Conservation (phyloP, 2,329 filamentous ascomycete genomes). For the Penicillium sp. region DNA sequence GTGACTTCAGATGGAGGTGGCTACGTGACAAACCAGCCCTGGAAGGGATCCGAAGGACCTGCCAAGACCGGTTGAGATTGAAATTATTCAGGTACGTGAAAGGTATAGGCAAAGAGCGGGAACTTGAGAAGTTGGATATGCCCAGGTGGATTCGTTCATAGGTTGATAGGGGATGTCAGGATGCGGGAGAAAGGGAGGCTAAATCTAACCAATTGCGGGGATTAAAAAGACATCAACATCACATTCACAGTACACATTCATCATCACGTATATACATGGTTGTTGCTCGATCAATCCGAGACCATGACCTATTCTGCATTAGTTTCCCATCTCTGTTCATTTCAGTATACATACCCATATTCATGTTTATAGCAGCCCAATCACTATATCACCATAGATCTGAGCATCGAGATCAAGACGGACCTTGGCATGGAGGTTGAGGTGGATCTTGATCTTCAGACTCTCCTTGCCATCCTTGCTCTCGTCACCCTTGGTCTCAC, state of each 20-base stretch:
- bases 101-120: no score
- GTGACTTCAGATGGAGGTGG: not conserved
- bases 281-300: not conserved
- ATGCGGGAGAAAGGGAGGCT: not conserved
- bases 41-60: not conserved
- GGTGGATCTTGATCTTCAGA: conserved; percentile 23
- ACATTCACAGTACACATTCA: not conserved
- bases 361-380: conserved; percentile 19
- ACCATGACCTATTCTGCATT: not conserved
- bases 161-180: not conserved
- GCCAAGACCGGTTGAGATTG: not conserved
- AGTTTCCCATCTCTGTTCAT: not conserved
- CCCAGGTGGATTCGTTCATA: not conserved
- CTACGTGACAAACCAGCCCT: not conserved
- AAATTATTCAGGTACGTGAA: not conserved
- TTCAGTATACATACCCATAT: not conserved
- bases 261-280: conserved; percentile 12
- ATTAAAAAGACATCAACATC: not conserved
- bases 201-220: not conserved
- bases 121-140: not conserved
- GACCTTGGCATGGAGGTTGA: conserved; percentile 24
- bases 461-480: conserved; percentile 13
- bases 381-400: conserved; percentile 25
- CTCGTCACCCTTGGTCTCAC: conserved; percentile 1
- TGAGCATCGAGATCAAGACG: conserved; percentile 23